Evolutionary conservation across 2,329 filamentous ascomycete genomes (phyloP).

Genomic region (Neonectria hederae): DNA sequence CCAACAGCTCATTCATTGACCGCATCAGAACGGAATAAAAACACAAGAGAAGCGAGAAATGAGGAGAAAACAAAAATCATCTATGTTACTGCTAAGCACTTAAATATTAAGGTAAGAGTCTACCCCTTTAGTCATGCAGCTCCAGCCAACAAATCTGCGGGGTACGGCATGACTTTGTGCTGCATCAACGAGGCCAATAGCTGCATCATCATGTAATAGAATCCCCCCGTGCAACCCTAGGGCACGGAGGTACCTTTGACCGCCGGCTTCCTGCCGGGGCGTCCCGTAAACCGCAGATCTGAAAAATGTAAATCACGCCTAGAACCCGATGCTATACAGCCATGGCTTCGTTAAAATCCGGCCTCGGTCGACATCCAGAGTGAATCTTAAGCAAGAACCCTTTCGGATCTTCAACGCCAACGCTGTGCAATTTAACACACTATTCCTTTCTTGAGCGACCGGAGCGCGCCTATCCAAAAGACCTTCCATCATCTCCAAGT

Average conservation of each 20-base stretch:
- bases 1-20: neutral
- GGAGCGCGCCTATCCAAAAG: slow-evolving; percentile 25
- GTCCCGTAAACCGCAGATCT: neutral
- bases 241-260: neutral
- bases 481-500: slow-evolving; percentile 5
- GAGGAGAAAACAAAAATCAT: slow-evolving; percentile 13
- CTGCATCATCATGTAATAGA: slow-evolving; percentile 41
- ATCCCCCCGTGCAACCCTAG: slow-evolving; percentile 25
- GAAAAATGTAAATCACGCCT: slow-evolving; percentile 1
- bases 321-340: slow-evolving; percentile 18
- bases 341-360: slow-evolving; percentile 28
- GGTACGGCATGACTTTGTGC: slow-evolving; percentile 37
- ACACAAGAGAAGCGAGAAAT: neutral
- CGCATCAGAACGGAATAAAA: neutral
- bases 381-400: slow-evolving; percentile 20
- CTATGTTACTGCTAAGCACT: slow-evolving; percentile 27
- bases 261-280: neutral
- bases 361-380: slow-evolving; percentile 14
- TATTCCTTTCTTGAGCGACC: slow-evolving; percentile 17
- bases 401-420: slow-evolving; percentile 44
- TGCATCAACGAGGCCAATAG: slow-evolving; percentile 33
- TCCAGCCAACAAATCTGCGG: slow-evolving; percentile 29
- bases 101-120: slow-evolving; percentile 14
- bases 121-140: slow-evolving; percentile 20
- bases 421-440: slow-evolving; percentile 45